Evolutionary conservation across 169 alveolate genomes (phyloP), one percentile per base, ranked within the genome.

Genomic region (Plasmodium vinckei): DNA sequence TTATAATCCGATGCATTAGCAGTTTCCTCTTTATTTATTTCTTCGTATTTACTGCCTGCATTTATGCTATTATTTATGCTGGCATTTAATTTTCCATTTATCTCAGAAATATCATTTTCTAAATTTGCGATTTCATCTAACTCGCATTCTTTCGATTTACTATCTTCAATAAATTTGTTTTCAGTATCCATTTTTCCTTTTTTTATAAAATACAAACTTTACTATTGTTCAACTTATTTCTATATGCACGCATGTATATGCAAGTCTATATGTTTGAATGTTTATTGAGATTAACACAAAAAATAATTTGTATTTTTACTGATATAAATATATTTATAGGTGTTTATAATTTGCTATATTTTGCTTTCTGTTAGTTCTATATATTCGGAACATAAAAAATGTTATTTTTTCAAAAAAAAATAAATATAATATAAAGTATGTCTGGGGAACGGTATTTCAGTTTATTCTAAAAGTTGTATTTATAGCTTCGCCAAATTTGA

Each of bases 21-120:
- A 47, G 53, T 51, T 44, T 27, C 72, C 19, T 79, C 82, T 17
- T 70, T 79, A 25, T 65, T 64, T 17, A 79, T 70, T 33, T 79
- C 53, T 65, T 13, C 21, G 53, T 27, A 19, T 64, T 64, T 68
- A 12, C 27, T 33, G 33, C 33, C 70, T 15, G 65, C 70, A 27
- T 65, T 51, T 25, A 70, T 68, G 59, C 21, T 79, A 33, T 57
- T 42, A 33, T 33, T 33, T 4, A 33, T 33, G 51, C 33, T 68
- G 39, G 53, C 61, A 27, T 65, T 51, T 25, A 70, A 56, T 39
- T 39, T 79, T 10, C 46, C 53, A 46, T 65, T 79, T 27, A 56
- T 39, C 5, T 53, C 25, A 15, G 33, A 21, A 44, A 65, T 57
- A 10, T 25, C 72, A 5, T 79, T 59, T 46, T 79, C 25, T 71